phyloP scores from a whole-genome alignment of 345 rosid genomes.

The Hevea brasiliensis region DNA sequence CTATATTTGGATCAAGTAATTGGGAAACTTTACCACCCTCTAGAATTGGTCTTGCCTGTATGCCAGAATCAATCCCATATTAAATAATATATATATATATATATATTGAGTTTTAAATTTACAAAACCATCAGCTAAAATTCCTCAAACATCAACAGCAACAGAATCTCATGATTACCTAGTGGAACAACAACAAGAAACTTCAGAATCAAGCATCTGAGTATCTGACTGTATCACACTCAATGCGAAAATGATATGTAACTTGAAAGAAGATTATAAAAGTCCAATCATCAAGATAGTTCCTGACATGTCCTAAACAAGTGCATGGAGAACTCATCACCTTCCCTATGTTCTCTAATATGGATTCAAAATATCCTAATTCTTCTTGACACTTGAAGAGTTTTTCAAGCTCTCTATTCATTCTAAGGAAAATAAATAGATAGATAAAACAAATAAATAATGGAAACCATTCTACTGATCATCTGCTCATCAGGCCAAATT shows the following conservation, averaged over 20 bases:
- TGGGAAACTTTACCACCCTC: constrained; percentile 59
- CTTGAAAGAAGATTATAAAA: background rate
- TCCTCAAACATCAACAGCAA: background rate
- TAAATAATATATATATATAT: no score
- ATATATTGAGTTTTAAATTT: background rate
- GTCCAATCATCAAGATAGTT: background rate
- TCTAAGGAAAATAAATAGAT: background rate
- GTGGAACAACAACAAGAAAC: background rate
- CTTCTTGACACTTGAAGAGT: background rate
- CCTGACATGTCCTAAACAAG: background rate
- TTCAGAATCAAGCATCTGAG: background rate
- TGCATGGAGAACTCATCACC: background rate
- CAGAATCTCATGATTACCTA: background rate
- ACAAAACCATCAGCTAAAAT: background rate
- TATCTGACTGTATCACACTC: background rate
- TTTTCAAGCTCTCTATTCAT: background rate
- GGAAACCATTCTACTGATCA: background rate
- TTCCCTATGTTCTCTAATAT: background rate
- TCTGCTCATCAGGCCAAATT: background rate
- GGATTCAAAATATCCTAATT: background rate
- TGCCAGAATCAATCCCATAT: constrained; percentile 15
- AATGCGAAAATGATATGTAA: background rate
- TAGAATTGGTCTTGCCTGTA: constrained; percentile 82
- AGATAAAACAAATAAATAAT: no score
- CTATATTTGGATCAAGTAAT: constrained; percentile 71